phyloP scores from a whole-genome alignment of 768 basidiomycete genomes.

The Paxillus involutus region DNA sequence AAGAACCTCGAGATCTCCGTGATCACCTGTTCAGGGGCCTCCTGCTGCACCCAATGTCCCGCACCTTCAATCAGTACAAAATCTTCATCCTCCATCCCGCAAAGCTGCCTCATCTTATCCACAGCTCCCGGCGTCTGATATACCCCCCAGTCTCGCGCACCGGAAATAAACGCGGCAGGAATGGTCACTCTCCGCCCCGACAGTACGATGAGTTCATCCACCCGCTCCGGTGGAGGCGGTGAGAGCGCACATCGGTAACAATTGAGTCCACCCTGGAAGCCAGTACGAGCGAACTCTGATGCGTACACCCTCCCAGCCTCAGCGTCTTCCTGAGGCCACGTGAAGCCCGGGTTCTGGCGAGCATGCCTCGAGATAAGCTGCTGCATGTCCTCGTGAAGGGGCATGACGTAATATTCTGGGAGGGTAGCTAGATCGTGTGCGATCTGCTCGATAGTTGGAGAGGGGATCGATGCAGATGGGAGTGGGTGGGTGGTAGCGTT shows the following conservation, averaged over 20 bases:
- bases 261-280: conserved; percentile 67
- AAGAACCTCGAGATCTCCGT: conserved; percentile 42
- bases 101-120: conserved; percentile 39
- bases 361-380: conserved; percentile 38
- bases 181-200: conserved; percentile 45
- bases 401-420: conserved; percentile 67
- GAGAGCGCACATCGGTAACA: conserved; percentile 43
- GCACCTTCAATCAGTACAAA: conserved; percentile 55
- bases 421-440: conserved; percentile 38
- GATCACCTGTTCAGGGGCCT: conserved; percentile 45
- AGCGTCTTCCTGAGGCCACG: conserved; percentile 53
- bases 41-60: conserved; percentile 69
- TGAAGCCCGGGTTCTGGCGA: conserved; percentile 23
- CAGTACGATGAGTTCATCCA: conserved; percentile 45
- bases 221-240: conserved; percentile 33
- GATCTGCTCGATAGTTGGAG: conserved; percentile 21
- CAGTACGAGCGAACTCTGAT: conserved; percentile 47
- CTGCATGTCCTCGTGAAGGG: conserved; percentile 51
- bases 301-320: conserved; percentile 44
- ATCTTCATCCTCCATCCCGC: conserved; percentile 41
- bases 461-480: conserved; percentile 22
- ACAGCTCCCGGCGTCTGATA: conserved; percentile 51
- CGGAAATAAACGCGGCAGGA: conserved; percentile 58
- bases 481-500: conserved; percentile 42
- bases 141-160: conserved; percentile 60